These are phyloP conservation scores for Tylopilus rubrobrunneus DNA, from an alignment of 768 basidiomycete species.

Conservation along the genomic window DNA sequence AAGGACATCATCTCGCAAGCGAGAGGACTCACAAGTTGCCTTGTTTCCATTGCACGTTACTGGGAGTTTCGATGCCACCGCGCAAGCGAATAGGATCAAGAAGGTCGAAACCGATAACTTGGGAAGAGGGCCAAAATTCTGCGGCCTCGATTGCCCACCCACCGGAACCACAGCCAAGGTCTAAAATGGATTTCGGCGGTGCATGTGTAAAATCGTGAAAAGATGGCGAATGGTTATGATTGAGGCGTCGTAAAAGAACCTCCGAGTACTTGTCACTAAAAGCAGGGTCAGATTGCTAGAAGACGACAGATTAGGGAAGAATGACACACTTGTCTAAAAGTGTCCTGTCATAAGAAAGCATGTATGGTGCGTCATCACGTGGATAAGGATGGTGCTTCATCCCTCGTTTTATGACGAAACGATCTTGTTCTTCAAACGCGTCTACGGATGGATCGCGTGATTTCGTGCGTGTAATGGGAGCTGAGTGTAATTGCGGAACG, in stretches of 20 bases:
- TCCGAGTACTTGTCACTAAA: constrained; percentile 60
- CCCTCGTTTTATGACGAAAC: constrained; percentile 24
- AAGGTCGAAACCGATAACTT: constrained; percentile 65
- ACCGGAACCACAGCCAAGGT: constrained; percentile 74
- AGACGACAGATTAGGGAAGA: neutral
- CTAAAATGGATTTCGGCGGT: constrained; percentile 57
- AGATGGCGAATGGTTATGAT: constrained; percentile 49
- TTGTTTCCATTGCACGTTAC: constrained; percentile 46
- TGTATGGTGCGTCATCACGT: constrained; percentile 48
- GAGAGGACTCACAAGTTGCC: constrained; percentile 61
- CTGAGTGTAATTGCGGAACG: neutral
- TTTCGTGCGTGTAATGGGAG: neutral
- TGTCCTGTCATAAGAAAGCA: constrained; percentile 61
- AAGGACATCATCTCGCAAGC: neutral
- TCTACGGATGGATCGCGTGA: constrained; percentile 10
- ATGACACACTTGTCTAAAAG: constrained; percentile 54
- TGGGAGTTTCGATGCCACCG: constrained; percentile 36
- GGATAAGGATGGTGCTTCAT: constrained; percentile 57
- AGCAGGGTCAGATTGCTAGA: constrained; percentile 6
- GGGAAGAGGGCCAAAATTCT: constrained; percentile 53
- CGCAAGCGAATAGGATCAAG: constrained; percentile 34
- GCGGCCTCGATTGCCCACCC: constrained; percentile 66
- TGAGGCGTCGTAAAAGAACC: constrained; percentile 52
- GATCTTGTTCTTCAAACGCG: constrained; percentile 22
- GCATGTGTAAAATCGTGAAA: constrained; percentile 51